Conservation (phyloP, 345 rosid genomes). For the Ceriops tagal region DNA sequence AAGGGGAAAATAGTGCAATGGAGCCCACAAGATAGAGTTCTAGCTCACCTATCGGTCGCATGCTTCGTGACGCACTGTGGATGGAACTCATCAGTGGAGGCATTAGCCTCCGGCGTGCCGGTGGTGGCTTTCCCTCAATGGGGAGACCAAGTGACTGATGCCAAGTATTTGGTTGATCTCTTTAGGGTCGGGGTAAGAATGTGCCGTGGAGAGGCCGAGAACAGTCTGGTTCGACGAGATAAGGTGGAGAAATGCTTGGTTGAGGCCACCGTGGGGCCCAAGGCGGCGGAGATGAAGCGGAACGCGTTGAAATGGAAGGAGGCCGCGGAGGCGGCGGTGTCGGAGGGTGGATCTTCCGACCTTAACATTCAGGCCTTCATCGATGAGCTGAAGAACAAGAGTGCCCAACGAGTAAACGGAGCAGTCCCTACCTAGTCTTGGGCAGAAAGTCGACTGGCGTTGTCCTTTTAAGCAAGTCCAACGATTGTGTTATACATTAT, state of each 20-base stretch:
- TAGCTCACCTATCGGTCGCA: conserved; percentile 61
- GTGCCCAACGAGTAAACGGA: not conserved
- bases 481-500: too few species aligned
- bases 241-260: conserved; percentile 61
- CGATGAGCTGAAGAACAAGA: conserved; percentile 44
- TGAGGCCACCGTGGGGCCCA: conserved; percentile 50
- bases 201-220: conserved; percentile 61
- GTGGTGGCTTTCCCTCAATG: conserved; percentile 71
- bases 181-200: conserved; percentile 62
- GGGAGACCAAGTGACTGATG: conserved; percentile 85
- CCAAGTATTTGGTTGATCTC: conserved; percentile 59
- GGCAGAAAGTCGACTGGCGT: not conserved
- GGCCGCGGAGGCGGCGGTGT: conserved; percentile 64
- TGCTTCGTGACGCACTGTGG: conserved; percentile 87
- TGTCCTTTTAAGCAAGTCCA: too few species aligned
- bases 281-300: conserved; percentile 49
- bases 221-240: conserved; percentile 49
- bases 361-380: conserved; percentile 55
- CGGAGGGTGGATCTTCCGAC: conserved; percentile 72
- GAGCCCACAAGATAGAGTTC: conserved; percentile 75
- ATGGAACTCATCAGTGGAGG: conserved; percentile 86
- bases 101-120: conserved; percentile 60
- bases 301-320: conserved; percentile 66
- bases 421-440: too few species aligned
- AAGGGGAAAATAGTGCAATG: conserved; percentile 58